A percentile compares a stretch with the other conserved stretches of the same genome.
These are phyloP conservation scores for Tetracladium maxilliforme DNA, from an alignment of 2,329 filamentous ascomycete genomes.

Conservation along the genomic window DNA sequence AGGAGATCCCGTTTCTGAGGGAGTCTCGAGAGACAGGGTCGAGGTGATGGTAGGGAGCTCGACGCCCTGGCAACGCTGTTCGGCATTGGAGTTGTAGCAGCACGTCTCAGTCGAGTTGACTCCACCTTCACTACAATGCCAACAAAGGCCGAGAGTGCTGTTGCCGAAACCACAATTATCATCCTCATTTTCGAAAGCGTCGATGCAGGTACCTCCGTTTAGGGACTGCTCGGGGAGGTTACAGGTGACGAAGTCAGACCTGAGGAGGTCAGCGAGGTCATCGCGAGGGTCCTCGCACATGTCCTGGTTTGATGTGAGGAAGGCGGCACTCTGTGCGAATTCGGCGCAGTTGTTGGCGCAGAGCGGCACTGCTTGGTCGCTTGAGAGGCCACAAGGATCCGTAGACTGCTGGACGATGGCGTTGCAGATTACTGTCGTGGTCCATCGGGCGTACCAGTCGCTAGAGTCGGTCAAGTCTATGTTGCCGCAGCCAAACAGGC, in stretches of 20 bases:
- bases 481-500: slow-evolving; percentile 64
- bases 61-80: slow-evolving; percentile 60
- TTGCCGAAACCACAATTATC: slow-evolving; percentile 73
- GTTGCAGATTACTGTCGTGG: slow-evolving; percentile 85
- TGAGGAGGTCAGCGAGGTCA: too few species aligned
- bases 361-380: slow-evolving; percentile 53
- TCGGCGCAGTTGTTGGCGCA: slow-evolving; percentile 85
- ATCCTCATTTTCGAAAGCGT: slow-evolving; percentile 66
- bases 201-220: slow-evolving; percentile 60
- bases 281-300: too few species aligned
- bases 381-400: slow-evolving; percentile 47
- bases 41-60: slow-evolving; percentile 61
- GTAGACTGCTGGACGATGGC: slow-evolving; percentile 84
- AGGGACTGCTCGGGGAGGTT: slow-evolving; percentile 70
- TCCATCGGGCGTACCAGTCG: slow-evolving; percentile 83
- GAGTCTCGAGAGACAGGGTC: slow-evolving; percentile 45
- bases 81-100: slow-evolving; percentile 71
- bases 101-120: slow-evolving; percentile 91
- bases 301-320: slow-evolving; percentile 58
- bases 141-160: slow-evolving; percentile 63
- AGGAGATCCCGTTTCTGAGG: slow-evolving; percentile 29
- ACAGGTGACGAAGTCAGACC: slow-evolving; percentile 86
- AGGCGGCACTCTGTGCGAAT: slow-evolving; percentile 78
- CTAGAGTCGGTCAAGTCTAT: slow-evolving; percentile 67
- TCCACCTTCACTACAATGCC: slow-evolving; percentile 71